Percentiles rank a stretch among this genome's conserved stretches.
Evolutionary conservation across 805 yeast species (phyloP).

Genomic region (Candida vartiovaarae): DNA sequence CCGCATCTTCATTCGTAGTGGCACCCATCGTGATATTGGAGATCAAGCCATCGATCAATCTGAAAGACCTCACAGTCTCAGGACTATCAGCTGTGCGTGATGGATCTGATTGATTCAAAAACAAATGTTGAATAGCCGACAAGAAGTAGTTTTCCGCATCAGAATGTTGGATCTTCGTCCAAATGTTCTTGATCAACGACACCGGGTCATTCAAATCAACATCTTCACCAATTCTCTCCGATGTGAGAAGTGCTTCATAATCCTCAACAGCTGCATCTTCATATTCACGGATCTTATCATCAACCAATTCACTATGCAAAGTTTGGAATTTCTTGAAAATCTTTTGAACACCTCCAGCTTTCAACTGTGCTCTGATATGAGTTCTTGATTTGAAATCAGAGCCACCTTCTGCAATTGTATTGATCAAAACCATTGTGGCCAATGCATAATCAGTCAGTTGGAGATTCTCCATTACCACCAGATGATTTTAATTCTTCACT

Average conservation of each 20-base stretch:
- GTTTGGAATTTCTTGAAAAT: constrained; percentile 45
- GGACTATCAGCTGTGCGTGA: constrained; percentile 39
- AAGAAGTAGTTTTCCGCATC: constrained; percentile 44
- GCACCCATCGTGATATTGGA: constrained; percentile 52
- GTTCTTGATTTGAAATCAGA: constrained; percentile 36
- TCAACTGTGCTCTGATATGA: constrained; percentile 53
- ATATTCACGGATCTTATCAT: constrained; percentile 60
- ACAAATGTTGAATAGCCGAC: constrained; percentile 48
- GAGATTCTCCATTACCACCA: constrained; percentile 49
- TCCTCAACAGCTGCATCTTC: constrained; percentile 51
- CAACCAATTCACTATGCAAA: constrained; percentile 50
- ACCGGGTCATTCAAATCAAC: constrained; percentile 51
- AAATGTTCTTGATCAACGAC: constrained; percentile 55
- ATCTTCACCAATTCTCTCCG: constrained; percentile 30
- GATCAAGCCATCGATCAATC: constrained; percentile 58
- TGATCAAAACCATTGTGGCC: constrained; percentile 62
- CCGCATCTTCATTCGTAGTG: constrained; percentile 45
- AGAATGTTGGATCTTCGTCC: constrained; percentile 49
- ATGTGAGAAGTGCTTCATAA: constrained; percentile 34
- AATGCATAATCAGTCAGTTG: constrained; percentile 65
- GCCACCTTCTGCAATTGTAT: constrained; percentile 46
- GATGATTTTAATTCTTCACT: constrained; percentile 63
- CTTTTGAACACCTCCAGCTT: constrained; percentile 47
- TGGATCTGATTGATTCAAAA: constrained; percentile 30
- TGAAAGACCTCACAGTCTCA: constrained; percentile 45